phyloP scores from a whole-genome alignment of 1,139 yeast species.

The Kodamaea fungicola region DNA sequence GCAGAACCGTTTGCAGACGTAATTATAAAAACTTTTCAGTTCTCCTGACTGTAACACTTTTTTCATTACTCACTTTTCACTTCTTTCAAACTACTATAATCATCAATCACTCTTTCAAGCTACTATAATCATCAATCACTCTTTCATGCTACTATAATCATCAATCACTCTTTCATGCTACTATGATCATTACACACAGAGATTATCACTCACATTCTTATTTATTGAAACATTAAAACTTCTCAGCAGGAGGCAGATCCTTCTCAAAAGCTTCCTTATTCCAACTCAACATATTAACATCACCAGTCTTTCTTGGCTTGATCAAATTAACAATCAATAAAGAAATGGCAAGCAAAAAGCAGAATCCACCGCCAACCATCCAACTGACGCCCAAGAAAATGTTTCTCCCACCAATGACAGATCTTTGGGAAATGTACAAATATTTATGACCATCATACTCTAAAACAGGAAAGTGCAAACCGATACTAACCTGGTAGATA shows the following conservation, averaged over 20 bases:
- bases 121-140: too few relatives aligned
- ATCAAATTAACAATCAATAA: conserved; percentile 60
- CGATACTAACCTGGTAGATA: conserved; percentile 66
- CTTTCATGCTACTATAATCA: too few relatives aligned
- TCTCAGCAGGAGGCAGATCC: conserved; percentile 7
- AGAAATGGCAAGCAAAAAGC: conserved; percentile 56
- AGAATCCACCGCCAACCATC: conserved; percentile 91
- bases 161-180: too few relatives aligned
- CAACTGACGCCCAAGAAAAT: conserved; percentile 83
- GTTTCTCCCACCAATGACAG: conserved; percentile 90
- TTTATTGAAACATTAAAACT: not conserved
- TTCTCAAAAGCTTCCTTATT: conserved; percentile 40
- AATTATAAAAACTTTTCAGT: too few relatives aligned
- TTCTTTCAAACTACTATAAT: too few relatives aligned
- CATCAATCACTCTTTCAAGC: too few relatives aligned
- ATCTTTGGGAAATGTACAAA: conserved; percentile 74
- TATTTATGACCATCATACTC: conserved; percentile 81
- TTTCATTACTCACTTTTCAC: too few relatives aligned
- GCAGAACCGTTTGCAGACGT: too few relatives aligned
- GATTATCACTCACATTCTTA: too few relatives aligned
- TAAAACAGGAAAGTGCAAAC: conserved; percentile 84
- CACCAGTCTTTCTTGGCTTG: conserved; percentile 74
- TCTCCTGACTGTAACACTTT: too few relatives aligned
- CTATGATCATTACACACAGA: too few relatives aligned
- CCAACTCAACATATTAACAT: conserved; percentile 71